Conservation (phyloP, 495 filamentous ascomycete genomes). For the Neurospora sp. region DNA sequence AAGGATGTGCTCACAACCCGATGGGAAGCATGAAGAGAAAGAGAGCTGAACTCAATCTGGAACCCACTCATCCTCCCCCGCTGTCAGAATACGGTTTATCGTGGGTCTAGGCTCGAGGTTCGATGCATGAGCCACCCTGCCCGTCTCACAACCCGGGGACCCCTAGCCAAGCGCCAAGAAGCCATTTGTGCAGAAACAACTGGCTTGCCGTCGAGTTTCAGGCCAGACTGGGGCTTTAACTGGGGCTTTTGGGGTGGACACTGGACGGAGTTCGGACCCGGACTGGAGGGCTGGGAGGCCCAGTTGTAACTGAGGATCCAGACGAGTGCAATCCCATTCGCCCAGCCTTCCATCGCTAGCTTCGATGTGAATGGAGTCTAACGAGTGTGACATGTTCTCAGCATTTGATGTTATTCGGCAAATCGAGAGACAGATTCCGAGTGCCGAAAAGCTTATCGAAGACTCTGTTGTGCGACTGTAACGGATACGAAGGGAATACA, state of each 20-base stretch:
- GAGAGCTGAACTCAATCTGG: background rate
- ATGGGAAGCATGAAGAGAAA: background rate
- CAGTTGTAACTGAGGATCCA: background rate
- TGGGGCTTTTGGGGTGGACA: background rate
- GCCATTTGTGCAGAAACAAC: background rate
- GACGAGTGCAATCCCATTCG: background rate
- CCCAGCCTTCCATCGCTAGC: background rate
- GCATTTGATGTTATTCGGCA: background rate
- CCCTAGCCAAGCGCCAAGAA: background rate
- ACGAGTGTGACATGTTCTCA: no score
- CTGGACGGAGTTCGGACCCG: background rate
- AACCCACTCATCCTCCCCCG: background rate
- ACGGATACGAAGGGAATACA: background rate
- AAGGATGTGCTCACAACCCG: background rate
- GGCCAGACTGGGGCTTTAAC: background rate
- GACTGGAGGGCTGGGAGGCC: background rate
- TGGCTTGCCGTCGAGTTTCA: background rate
- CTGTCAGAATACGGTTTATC: background rate
- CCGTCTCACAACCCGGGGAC: background rate
- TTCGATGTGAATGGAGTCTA: background rate
- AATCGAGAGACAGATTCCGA: background rate
- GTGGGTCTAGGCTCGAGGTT: background rate
- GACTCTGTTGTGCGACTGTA: background rate
- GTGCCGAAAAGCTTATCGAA: background rate
- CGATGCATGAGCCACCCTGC: background rate